Evolutionary conservation across 2,329 filamentous ascomycete species (phyloP).

Genomic region (Fusarium chaquense): DNA sequence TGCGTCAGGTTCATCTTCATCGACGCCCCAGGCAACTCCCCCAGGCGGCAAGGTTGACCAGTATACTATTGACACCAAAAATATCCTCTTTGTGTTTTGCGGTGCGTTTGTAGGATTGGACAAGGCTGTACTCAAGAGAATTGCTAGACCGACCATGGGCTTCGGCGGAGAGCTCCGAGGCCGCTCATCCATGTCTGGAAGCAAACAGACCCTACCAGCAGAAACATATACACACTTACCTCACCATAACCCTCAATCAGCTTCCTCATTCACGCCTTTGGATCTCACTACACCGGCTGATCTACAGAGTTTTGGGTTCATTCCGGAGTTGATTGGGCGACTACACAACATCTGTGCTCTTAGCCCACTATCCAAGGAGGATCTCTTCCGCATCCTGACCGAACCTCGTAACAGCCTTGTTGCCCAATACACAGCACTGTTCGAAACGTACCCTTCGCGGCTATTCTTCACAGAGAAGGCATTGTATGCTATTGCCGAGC

Average conservation of each 20-base stretch:
- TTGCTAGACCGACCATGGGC: constrained; percentile 86
- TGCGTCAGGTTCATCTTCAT: constrained; percentile 57
- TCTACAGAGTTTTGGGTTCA: constrained; percentile 88
- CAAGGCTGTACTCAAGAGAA: constrained; percentile 86
- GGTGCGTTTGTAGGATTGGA: constrained; percentile 95
- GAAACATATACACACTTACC: constrained; percentile 69
- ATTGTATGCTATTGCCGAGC: constrained; percentile 81
- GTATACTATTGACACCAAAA: constrained; percentile 88
- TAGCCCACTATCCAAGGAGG: constrained; percentile 74
- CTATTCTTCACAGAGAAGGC: constrained; percentile 86
- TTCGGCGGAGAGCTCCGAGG: constrained; percentile 86
- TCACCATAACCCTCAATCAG: constrained; percentile 59
- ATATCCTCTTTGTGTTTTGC: constrained; percentile 97
- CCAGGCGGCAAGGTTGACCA: constrained; percentile 68
- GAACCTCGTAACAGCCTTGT: constrained; percentile 91
- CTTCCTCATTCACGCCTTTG: constrained; percentile 66
- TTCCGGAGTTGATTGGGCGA: constrained; percentile 95
- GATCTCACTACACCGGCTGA: constrained; percentile 81
- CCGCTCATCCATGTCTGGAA: constrained; percentile 61
- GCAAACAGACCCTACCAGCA: constrained; percentile 72
- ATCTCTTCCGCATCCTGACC: constrained; percentile 87
- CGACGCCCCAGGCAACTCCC: constrained; percentile 60
- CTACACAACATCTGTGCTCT: constrained; percentile 91
- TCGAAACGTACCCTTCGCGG: constrained; percentile 81
- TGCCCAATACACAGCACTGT: constrained; percentile 89